phyloP scores from a whole-genome alignment of 2,329 filamentous ascomycete species.

The Nothopassalora personata region DNA sequence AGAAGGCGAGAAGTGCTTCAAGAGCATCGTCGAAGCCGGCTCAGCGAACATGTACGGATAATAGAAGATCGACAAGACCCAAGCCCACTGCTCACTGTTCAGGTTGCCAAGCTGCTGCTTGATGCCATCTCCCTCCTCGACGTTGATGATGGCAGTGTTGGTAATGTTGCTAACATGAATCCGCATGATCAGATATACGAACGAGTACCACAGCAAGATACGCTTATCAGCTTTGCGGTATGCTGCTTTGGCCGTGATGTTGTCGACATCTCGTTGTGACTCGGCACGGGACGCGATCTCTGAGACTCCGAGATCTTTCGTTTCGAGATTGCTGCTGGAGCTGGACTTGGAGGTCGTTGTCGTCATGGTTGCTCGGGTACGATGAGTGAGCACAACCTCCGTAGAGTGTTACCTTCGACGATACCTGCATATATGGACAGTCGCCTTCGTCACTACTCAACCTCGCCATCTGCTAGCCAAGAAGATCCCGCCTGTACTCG shows the following conservation, averaged over 20 bases:
- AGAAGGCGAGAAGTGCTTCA: slow-evolving; percentile 27
- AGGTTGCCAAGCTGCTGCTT: slow-evolving; percentile 32
- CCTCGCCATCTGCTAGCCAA: neutral
- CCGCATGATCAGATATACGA: slow-evolving; percentile 30
- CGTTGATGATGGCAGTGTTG: slow-evolving; percentile 34
- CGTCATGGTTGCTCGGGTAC: neutral
- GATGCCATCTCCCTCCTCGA: slow-evolving; percentile 32
- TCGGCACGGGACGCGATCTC: neutral
- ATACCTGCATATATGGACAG: neutral
- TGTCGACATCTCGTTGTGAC: neutral
- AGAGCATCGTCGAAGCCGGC: slow-evolving; percentile 24
- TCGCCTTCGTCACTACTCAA: neutral
- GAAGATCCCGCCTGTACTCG: neutral
- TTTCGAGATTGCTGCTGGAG: neutral
- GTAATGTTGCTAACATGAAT: slow-evolving; percentile 33
- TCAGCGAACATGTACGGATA: slow-evolving; percentile 35
- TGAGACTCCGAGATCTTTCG: slow-evolving; percentile 7
- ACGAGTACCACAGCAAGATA: slow-evolving; percentile 31
- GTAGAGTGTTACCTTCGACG: neutral
- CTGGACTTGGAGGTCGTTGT: no score
- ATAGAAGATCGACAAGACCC: slow-evolving; percentile 33
- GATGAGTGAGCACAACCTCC: neutral
- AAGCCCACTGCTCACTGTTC: slow-evolving; percentile 31
- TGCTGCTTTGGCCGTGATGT: slow-evolving; percentile 13
- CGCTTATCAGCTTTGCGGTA: slow-evolving; percentile 33